A percentile compares a stretch with the other conserved stretches of the same genome.
phyloP scores from a whole-genome alignment of 495 filamentous ascomycete genomes.

The Lepraria neglecta region DNA sequence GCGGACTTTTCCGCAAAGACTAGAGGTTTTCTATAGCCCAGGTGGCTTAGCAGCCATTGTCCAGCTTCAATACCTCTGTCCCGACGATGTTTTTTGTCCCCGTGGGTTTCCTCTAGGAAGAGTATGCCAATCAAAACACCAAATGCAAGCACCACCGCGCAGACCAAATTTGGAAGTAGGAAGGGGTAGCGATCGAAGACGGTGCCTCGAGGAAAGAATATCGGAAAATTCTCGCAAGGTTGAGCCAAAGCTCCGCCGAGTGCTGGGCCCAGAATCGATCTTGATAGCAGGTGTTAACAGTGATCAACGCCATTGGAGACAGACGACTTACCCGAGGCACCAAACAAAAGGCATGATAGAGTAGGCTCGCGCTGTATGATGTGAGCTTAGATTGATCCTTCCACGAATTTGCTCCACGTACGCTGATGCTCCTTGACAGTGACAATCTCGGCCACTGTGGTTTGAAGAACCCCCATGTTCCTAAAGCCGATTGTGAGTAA shows the following conservation, averaged over 20 bases:
- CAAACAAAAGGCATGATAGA: conserved; percentile 97
- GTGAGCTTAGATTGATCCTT: conserved; percentile 11
- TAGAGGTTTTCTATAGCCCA: conserved; percentile 34
- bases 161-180: conserved; percentile 88
- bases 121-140: conserved; percentile 78
- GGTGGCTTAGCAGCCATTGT: conserved; percentile 56
- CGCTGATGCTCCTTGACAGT: conserved; percentile 87
- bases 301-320: not conserved
- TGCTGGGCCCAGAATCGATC: conserved; percentile 78
- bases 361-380: conserved; percentile 66
- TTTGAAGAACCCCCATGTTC: conserved; percentile 91
- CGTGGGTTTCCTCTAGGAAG: conserved; percentile 94
- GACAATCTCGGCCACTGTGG: conserved; percentile 87
- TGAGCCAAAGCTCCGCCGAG: conserved; percentile 86
- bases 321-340: conserved; percentile 69
- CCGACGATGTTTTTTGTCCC: conserved; percentile 66
- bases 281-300: conserved; percentile 24
- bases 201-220: conserved; percentile 60
- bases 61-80: conserved; percentile 76
- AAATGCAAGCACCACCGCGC: conserved; percentile 66
- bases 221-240: conserved; percentile 77
- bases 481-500: conserved; percentile 31
- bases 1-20: conserved; percentile 30
- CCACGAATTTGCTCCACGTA: conserved; percentile 37
- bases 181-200: conserved; percentile 85